These are phyloP conservation scores for Elymus sibiricus DNA, from an alignment of 176 grass and related monocot species.

Conservation along the genomic window DNA sequence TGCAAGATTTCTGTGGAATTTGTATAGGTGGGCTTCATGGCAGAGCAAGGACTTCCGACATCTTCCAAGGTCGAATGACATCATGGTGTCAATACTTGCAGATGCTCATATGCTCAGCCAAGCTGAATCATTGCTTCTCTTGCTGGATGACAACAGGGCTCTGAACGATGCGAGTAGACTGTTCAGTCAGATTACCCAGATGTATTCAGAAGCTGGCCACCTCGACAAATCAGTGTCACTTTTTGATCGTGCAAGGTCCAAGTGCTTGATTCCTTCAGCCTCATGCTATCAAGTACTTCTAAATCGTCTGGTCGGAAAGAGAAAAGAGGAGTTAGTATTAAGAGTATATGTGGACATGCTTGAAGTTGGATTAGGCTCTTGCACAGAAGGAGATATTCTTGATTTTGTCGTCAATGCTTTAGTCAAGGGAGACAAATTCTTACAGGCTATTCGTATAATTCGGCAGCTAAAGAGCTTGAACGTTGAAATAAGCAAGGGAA, in stretches of 20 bases:
- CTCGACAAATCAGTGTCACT: slow-evolving; percentile 54
- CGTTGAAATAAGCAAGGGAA: slow-evolving; percentile 38
- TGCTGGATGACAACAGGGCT: slow-evolving; percentile 22
- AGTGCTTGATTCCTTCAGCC: slow-evolving; percentile 48
- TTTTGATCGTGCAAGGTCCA: slow-evolving; percentile 56
- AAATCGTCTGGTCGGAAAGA: slow-evolving; percentile 43
- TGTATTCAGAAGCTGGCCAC: slow-evolving; percentile 44
- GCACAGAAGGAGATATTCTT: slow-evolving; percentile 45
- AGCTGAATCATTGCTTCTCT: slow-evolving; percentile 70
- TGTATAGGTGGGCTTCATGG: slow-evolving; percentile 67
- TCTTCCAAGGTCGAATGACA: slow-evolving; percentile 69
- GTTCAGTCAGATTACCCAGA: slow-evolving; percentile 54
- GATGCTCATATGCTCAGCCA: slow-evolving; percentile 64
- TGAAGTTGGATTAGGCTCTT: slow-evolving; percentile 60
- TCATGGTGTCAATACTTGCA: slow-evolving; percentile 64
- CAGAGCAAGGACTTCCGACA: slow-evolving; percentile 63
- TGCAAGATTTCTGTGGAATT: slow-evolving; percentile 62
- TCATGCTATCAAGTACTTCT: slow-evolving; percentile 68
- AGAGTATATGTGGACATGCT: slow-evolving; percentile 90
- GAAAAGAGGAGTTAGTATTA: slow-evolving; percentile 47
- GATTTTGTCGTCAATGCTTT: slow-evolving; percentile 58
- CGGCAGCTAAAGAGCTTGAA: slow-evolving; percentile 46
- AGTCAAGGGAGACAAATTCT: slow-evolving; percentile 36
- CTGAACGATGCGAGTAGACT: slow-evolving; percentile 24
- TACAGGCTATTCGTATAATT: slow-evolving; percentile 60